Percentiles rank a stretch among this genome's conserved stretches.
These are phyloP conservation scores for Colletotrichum scovillei DNA, from an alignment of 2,329 filamentous ascomycete genomes.

Conservation along the genomic window DNA sequence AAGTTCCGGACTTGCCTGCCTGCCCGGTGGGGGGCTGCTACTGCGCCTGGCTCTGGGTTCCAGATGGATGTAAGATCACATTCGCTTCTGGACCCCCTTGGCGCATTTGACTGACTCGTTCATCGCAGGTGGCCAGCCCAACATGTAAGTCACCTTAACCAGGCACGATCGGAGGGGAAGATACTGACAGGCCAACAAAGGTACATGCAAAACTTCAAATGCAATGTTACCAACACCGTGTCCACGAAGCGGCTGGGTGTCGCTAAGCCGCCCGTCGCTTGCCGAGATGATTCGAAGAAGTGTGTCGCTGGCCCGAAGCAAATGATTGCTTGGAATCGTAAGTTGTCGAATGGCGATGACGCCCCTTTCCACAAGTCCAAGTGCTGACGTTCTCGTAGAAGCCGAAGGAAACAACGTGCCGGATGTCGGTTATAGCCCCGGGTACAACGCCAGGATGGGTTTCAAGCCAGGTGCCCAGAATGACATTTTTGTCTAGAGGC, in stretches of 20 bases:
- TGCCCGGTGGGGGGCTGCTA: conserved; percentile 45
- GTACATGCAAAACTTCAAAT: conserved; percentile 62
- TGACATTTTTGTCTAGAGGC: conserved; percentile 41
- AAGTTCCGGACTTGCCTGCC: conserved; percentile 42
- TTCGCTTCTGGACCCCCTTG: not conserved
- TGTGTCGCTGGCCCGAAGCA: conserved; percentile 61
- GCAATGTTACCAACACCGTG: conserved; percentile 56
- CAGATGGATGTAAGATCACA: conserved; percentile 40
- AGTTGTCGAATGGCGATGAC: conserved; percentile 20
- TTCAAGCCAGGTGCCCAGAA: conserved; percentile 47
- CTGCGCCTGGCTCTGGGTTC: conserved; percentile 46
- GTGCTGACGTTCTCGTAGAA: conserved; percentile 38
- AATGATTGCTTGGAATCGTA: conserved; percentile 61
- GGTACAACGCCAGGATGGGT: conserved; percentile 48
- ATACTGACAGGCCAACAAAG: not conserved
- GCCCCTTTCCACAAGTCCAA: no score
- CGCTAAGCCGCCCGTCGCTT: conserved; percentile 54
- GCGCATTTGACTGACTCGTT: not conserved
- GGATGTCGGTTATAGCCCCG: conserved; percentile 41
- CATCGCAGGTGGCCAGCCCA: conserved; percentile 36
- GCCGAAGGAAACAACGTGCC: conserved; percentile 48
- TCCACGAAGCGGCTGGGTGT: conserved; percentile 53
- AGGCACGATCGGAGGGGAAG: not conserved
- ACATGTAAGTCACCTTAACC: conserved; percentile 33
- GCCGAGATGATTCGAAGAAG: conserved; percentile 50